A percentile compares a stretch with the other conserved stretches of the same genome.
Conservation (phyloP, 768 basidiomycete species). For the Tulasnella sp. region DNA sequence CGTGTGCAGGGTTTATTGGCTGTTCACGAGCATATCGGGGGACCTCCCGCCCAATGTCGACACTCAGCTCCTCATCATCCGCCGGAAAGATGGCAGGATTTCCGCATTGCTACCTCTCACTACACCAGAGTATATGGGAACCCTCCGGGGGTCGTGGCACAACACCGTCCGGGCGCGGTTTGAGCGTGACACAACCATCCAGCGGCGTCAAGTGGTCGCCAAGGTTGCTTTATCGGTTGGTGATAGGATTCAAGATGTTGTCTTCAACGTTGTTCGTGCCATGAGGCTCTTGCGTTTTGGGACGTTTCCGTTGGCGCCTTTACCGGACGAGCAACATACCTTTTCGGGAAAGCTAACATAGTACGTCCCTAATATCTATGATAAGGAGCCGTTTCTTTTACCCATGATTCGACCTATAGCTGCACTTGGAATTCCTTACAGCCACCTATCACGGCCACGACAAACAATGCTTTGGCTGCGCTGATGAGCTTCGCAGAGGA, state of each 20-base stretch:
- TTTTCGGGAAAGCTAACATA: conserved; percentile 16
- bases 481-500: conserved; percentile 1
- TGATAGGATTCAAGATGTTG: conserved; percentile 4
- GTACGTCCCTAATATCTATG: neutral
- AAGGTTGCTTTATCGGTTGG: conserved; percentile 10
- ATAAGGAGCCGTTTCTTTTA: neutral
- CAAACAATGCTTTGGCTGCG: conserved; percentile 8
- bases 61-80: conserved; percentile 12
- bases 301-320: neutral
- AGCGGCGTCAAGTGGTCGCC: neutral
- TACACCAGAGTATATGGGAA: conserved; percentile 14
- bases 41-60: conserved; percentile 11
- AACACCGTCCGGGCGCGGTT: conserved; percentile 11
- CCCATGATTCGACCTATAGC: neutral
- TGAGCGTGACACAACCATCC: conserved; percentile 7
- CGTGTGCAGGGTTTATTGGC: conserved; percentile 14
- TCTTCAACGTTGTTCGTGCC: conserved; percentile 8
- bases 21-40: conserved; percentile 7
- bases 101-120: conserved; percentile 15
- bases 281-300: neutral
- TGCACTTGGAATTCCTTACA: conserved; percentile 17
- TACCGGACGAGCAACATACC: conserved; percentile 1
- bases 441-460: conserved; percentile 11
- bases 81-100: neutral
- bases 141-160: conserved; percentile 10